These are phyloP conservation scores for Epicoccum sorghinum DNA, from an alignment of 2,329 filamentous ascomycete genomes.

Conservation along the genomic window DNA sequence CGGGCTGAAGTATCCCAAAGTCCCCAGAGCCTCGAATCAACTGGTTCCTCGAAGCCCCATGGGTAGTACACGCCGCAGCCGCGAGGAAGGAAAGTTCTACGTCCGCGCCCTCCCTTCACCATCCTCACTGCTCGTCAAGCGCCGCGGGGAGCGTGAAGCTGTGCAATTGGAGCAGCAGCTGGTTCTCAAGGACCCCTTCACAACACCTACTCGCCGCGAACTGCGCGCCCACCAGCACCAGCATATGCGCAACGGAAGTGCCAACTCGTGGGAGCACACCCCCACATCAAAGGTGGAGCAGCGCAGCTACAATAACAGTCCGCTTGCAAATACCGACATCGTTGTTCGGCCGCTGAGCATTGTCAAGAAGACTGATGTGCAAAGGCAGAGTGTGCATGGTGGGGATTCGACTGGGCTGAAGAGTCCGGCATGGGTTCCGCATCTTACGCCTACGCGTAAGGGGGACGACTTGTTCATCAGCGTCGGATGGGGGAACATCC, in stretches of 20 bases:
- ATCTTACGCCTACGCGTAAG: slow-evolving; percentile 68
- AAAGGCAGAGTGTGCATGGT: slow-evolving; percentile 6
- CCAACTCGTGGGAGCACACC: slow-evolving; percentile 25
- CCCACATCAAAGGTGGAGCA: slow-evolving; percentile 28
- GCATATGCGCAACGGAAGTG: slow-evolving; percentile 27
- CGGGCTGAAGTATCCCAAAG: slow-evolving; percentile 54
- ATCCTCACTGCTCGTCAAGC: slow-evolving; percentile 46
- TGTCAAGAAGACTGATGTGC: slow-evolving; percentile 6
- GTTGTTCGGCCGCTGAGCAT: slow-evolving; percentile 38
- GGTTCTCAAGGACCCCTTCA: slow-evolving; percentile 33
- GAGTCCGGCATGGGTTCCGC: slow-evolving; percentile 66
- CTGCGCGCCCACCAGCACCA: slow-evolving; percentile 5
- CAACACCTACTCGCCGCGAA: slow-evolving; percentile 32
- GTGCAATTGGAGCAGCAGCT: slow-evolving; percentile 40
- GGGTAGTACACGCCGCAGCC: slow-evolving; percentile 5
- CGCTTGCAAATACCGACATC: slow-evolving; percentile 29
- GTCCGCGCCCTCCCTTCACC: slow-evolving; percentile 11
- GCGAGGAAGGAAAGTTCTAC: slow-evolving; percentile 6
- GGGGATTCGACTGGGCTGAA: slow-evolving; percentile 33
- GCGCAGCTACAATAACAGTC: slow-evolving; percentile 24
- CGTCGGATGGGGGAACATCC: slow-evolving; percentile 36
- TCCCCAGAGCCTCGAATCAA: slow-evolving; percentile 55
- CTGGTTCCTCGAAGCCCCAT: slow-evolving; percentile 48
- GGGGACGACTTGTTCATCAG: slow-evolving; percentile 67
- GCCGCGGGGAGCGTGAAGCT: slow-evolving; percentile 43